phyloP scores from a whole-genome alignment of 176 grass and related monocot species.

The Avena sativa region DNA sequence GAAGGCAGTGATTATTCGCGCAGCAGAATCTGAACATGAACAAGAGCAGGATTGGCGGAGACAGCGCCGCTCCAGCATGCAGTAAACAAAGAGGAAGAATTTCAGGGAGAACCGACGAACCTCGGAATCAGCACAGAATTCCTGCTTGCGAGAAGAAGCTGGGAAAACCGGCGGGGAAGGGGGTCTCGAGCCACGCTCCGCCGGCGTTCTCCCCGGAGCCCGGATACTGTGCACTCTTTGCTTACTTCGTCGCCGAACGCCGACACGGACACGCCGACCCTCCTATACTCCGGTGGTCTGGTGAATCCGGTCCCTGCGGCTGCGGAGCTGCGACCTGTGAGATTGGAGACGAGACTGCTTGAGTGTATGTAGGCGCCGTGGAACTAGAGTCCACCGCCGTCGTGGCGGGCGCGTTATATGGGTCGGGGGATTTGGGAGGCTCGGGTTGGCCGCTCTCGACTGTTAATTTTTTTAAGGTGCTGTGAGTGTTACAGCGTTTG shows the following conservation, averaged over 20 bases:
- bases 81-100: not conserved
- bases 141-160: not conserved
- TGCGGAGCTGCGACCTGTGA: not conserved
- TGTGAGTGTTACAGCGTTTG: not conserved
- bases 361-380: slow-evolving; percentile 1
- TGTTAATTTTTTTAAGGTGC: too few species aligned
- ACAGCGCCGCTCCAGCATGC: not conserved
- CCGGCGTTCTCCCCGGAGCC: not conserved
- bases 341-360: not conserved
- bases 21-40: not conserved
- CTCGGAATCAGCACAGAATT: not conserved
- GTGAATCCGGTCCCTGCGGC: not conserved
- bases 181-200: not conserved
- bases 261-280: not conserved
- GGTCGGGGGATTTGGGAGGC: not conserved
- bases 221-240: not conserved
- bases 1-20: not conserved
- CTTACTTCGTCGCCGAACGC: slow-evolving; percentile 10
- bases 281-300: not conserved
- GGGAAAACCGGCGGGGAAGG: not conserved
- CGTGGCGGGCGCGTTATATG: slow-evolving; percentile 33
- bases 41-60: not conserved
- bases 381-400: slow-evolving; percentile 17
- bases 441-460: not conserved
- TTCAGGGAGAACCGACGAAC: slow-evolving; percentile 13